Evolutionary conservation across 257 asterid species (phyloP).

Genomic region (Primulina eburnea): DNA sequence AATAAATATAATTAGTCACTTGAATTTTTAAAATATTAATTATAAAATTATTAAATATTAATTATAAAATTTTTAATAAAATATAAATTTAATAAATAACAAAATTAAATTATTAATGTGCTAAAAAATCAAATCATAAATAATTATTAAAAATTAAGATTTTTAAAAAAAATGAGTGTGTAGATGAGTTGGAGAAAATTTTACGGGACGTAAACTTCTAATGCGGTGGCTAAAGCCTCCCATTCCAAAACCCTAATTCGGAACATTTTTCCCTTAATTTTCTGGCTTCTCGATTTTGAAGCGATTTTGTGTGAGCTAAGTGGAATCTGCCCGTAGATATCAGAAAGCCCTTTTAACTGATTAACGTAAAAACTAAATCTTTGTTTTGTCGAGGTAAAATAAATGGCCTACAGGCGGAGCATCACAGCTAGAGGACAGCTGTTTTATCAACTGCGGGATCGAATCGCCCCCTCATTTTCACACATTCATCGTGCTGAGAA

Average conservation of each 20-base stretch:
- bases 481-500: conserved; percentile 41
- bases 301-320: not conserved
- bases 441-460: conserved; percentile 65
- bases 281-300: not conserved
- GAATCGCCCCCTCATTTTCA: conserved; percentile 50
- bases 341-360: not conserved
- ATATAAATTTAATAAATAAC: too few relatives aligned
- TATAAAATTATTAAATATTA: too few relatives aligned
- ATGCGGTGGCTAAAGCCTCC: not conserved
- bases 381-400: conserved; percentile 10
- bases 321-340: conserved; percentile 2
- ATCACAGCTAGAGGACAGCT: conserved; percentile 56
- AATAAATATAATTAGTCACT: too few relatives aligned
- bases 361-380: not conserved
- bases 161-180: too few relatives aligned
- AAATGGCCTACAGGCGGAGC: conserved; percentile 77
- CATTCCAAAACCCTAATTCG: not conserved
- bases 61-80: too few relatives aligned
- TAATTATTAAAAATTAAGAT: too few relatives aligned
- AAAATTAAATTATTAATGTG: too few relatives aligned
- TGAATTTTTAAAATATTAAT: too few relatives aligned
- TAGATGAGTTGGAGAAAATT: too few relatives aligned
- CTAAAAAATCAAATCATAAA: too few relatives aligned
- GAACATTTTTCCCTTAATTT: not conserved
- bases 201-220: too few relatives aligned